A percentile compares a stretch with the other conserved stretches of the same genome.
phyloP scores from a whole-genome alignment of 768 basidiomycete species.

The Lactarius sanguifluus region DNA sequence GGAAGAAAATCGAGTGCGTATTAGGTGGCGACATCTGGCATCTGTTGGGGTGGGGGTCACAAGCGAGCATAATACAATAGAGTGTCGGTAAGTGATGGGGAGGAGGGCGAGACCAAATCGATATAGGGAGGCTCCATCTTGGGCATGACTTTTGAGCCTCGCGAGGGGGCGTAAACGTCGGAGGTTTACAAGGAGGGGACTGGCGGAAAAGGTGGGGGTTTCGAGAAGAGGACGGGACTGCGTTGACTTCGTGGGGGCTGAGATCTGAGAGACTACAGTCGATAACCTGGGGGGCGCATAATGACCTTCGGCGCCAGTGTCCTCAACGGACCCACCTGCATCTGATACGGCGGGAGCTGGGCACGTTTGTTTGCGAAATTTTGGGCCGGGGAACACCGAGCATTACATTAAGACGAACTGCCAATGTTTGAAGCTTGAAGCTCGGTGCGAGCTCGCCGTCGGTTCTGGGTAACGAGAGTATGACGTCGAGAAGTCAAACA shows the following conservation, averaged over 20 bases:
- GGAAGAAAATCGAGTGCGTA: slow-evolving; percentile 21
- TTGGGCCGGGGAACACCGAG: slow-evolving; percentile 49
- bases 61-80: no score
- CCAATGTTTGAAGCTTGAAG: neutral
- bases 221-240: slow-evolving; percentile 32
- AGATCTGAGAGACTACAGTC: slow-evolving; percentile 34
- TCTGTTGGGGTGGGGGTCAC: slow-evolving; percentile 27
- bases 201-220: slow-evolving; percentile 54
- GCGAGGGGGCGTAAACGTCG: no score
- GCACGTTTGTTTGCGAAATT: slow-evolving; percentile 50
- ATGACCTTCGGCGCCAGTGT: neutral
- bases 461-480: slow-evolving; percentile 30
- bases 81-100: slow-evolving; percentile 60
- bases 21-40: slow-evolving; percentile 33
- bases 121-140: slow-evolving; percentile 70
- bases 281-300: slow-evolving; percentile 16
- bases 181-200: slow-evolving; percentile 36
- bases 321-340: slow-evolving; percentile 14
- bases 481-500: slow-evolving; percentile 2
- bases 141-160: slow-evolving; percentile 29
- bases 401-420: slow-evolving; percentile 41
- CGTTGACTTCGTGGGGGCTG: slow-evolving; percentile 31
- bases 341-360: neutral
- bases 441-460: slow-evolving; percentile 16
- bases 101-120: slow-evolving; percentile 52